Evolutionary conservation across 1,139 yeast genomes (phyloP).

Genomic region (Lodderomyces margitis): DNA sequence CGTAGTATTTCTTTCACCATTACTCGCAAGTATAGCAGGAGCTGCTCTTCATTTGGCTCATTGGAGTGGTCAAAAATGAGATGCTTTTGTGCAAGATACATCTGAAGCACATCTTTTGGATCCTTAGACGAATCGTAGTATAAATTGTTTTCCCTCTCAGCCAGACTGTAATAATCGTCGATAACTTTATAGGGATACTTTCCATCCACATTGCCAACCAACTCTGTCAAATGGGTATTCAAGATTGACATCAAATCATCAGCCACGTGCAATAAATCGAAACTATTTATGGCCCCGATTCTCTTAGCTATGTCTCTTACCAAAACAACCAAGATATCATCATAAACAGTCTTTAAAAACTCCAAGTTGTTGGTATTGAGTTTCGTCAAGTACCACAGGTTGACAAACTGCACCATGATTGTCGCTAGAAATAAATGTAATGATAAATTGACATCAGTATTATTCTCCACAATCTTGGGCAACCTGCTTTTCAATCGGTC

Average conservation of each 20-base stretch:
- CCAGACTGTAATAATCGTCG: constrained; percentile 13
- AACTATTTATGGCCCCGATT: constrained; percentile 11
- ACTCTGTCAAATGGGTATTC: constrained; percentile 26
- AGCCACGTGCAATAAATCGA: constrained; percentile 16
- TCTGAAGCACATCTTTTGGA: constrained; percentile 14
- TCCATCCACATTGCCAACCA: constrained; percentile 17
- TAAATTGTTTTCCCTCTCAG: constrained; percentile 9
- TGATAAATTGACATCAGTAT: constrained; percentile 31
- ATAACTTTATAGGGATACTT: constrained; percentile 17
- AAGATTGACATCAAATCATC: constrained; percentile 28
- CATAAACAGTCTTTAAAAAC: constrained; percentile 32
- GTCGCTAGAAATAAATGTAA: constrained; percentile 38
- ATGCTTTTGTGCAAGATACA: constrained; percentile 18
- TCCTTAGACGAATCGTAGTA: constrained; percentile 11
- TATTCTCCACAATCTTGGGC: constrained; percentile 21
- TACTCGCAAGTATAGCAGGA: constrained; percentile 25
- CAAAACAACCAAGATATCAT: constrained; percentile 27
- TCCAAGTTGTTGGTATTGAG: constrained; percentile 40
- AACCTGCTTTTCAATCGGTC: constrained; percentile 11
- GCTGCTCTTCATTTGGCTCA: neutral
- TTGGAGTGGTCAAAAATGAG: constrained; percentile 15
- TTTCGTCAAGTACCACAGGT: constrained; percentile 40
- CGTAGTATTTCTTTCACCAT: constrained; percentile 24
- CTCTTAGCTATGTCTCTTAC: constrained; percentile 25
- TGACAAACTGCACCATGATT: constrained; percentile 33